phyloP scores from a whole-genome alignment of 345 rosid species.

The Gossypium turneri region DNA sequence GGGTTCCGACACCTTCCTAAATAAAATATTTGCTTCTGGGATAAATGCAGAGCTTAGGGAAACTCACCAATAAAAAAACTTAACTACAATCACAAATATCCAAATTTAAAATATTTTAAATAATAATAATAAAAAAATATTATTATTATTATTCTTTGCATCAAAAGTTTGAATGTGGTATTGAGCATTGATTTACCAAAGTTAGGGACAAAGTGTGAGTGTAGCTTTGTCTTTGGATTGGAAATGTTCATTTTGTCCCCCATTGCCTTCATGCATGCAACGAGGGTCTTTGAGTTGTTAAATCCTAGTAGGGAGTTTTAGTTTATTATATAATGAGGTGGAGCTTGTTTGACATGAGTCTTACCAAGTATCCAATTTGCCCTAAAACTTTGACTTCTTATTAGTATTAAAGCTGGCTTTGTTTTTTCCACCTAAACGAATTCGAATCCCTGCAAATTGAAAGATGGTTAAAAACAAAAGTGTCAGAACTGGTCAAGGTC shows the following conservation, averaged over 20 bases:
- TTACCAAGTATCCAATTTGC: not conserved
- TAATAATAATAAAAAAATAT: not conserved
- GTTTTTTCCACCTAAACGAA: not conserved
- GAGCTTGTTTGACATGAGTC: slow-evolving; percentile 2
- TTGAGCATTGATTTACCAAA: not conserved
- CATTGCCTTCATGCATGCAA: slow-evolving; percentile 2
- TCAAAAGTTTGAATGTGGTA: slow-evolving; percentile 23
- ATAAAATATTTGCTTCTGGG: slow-evolving; percentile 26
- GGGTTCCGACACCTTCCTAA: slow-evolving; percentile 26
- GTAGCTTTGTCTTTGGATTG: not conserved
- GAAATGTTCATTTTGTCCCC: slow-evolving; percentile 5
- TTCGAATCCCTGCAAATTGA: not conserved
- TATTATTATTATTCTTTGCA: not conserved
- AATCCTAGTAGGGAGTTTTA: not conserved
- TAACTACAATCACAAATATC: not conserved
- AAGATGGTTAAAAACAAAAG: not conserved
- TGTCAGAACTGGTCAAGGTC: slow-evolving; percentile 1
- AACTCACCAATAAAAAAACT: slow-evolving; percentile 14
- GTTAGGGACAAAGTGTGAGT: slow-evolving; percentile 6
- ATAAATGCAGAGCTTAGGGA: slow-evolving; percentile 31
- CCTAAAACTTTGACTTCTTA: not conserved
- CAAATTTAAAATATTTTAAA: not conserved
- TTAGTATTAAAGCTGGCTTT: not conserved
- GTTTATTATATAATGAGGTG: not conserved
- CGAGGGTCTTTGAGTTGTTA: not conserved